Percentiles rank a stretch among this genome's conserved stretches.
These are phyloP conservation scores for Prunus armeniaca DNA, from an alignment of 306 rosid species.

Conservation along the genomic window DNA sequence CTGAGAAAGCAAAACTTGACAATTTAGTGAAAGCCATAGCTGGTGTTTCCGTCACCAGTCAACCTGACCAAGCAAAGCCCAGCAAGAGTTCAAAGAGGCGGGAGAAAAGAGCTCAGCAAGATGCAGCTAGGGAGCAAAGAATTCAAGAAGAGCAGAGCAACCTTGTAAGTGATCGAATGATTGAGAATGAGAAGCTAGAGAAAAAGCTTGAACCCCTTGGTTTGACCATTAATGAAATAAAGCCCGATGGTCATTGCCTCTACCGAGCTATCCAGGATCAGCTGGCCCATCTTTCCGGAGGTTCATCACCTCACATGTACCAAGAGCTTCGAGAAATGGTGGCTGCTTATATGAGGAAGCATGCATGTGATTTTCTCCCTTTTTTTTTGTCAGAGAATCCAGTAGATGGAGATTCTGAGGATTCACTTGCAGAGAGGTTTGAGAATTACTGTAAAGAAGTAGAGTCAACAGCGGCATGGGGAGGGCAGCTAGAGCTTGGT, in stretches of 20 bases:
- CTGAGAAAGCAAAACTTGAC: conserved; percentile 60
- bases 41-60: conserved; percentile 65
- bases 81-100: conserved; percentile 73
- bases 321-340: conserved; percentile 81
- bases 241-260: conserved; percentile 97
- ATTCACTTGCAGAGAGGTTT: conserved; percentile 51
- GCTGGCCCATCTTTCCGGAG: conserved; percentile 50
- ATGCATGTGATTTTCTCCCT: conserved; percentile 68
- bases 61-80: conserved; percentile 55
- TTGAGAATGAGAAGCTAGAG: conserved; percentile 75
- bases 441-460: conserved; percentile 85
- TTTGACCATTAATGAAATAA: conserved; percentile 65
- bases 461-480: conserved; percentile 93
- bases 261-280: conserved; percentile 89
- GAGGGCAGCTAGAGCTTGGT: conserved; percentile 93
- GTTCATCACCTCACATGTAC: conserved; percentile 58
- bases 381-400: conserved; percentile 69
- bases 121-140: conserved; percentile 88
- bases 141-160: conserved; percentile 79
- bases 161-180: conserved; percentile 59
- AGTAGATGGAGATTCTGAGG: conserved; percentile 46
- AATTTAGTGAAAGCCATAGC: conserved; percentile 83
- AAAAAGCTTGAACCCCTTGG: conserved; percentile 80
- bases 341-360: conserved; percentile 74
- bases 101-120: conserved; percentile 72